A percentile compares a stretch with the other conserved stretches of the same genome.
Evolutionary conservation across 1,284 basidiomycete species (phyloP).

Genomic region (Crepidotus sp.): DNA sequence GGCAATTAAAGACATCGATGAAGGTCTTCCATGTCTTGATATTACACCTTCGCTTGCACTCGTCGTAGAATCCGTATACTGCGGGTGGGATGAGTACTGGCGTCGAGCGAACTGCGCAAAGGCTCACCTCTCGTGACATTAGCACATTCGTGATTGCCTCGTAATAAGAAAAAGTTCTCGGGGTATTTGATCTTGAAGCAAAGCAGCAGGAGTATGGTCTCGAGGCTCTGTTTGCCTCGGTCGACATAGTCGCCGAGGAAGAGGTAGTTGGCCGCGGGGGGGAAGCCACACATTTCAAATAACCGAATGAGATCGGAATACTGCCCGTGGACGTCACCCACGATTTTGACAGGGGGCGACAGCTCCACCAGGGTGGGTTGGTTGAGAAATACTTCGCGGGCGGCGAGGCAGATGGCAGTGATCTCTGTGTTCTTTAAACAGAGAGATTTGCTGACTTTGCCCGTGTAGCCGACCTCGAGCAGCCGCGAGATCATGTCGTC

Average conservation of each 20-base stretch:
- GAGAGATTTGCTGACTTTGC: constrained; percentile 95
- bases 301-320: constrained; percentile 97
- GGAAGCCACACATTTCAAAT: constrained; percentile 99
- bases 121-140: constrained; percentile 89
- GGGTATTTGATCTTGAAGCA: constrained; percentile 99
- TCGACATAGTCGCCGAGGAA: constrained; percentile 99
- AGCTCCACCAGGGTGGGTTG: constrained; percentile 98
- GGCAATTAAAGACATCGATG: constrained; percentile 98
- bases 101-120: constrained; percentile 1
- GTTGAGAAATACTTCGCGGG: constrained; percentile 91
- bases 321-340: constrained; percentile 98
- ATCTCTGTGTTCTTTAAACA: constrained; percentile 98
- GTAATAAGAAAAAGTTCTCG: constrained; percentile 97
- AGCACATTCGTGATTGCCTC: constrained; percentile 99
- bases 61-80: constrained; percentile 99
- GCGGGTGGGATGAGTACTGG: constrained; percentile 19
- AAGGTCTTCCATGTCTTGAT: constrained; percentile 99
- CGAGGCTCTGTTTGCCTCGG: constrained; percentile 95
- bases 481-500: constrained; percentile 98
- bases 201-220: constrained; percentile 92
- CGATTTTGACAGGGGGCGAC: constrained; percentile 97
- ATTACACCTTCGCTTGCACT: constrained; percentile 98
- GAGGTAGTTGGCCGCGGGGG: constrained; percentile 94
- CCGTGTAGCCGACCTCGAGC: constrained; percentile 94
- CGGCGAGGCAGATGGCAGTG: constrained; percentile 91